Percentiles rank a stretch among this genome's conserved stretches.
These are phyloP conservation scores for Saturnispora galanensis DNA, from an alignment of 805 yeast genomes.

Conservation along the genomic window DNA sequence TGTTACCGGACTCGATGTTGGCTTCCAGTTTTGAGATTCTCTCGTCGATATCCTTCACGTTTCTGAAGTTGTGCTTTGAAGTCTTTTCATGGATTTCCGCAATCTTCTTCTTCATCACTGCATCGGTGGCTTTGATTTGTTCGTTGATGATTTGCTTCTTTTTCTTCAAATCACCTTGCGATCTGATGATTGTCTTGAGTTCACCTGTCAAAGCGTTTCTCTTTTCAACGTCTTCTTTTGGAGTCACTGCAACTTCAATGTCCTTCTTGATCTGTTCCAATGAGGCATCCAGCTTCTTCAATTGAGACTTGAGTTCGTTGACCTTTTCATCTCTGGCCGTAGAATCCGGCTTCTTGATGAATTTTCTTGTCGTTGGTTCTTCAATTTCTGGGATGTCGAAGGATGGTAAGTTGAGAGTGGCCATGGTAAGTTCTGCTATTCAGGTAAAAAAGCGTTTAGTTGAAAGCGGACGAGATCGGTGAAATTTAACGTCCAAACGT, in stretches of 20 bases:
- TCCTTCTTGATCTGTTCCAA: conserved; percentile 44
- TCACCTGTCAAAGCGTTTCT: conserved; percentile 38
- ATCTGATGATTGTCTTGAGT: conserved; percentile 35
- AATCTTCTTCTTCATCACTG: conserved; percentile 61
- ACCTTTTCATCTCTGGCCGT: conserved; percentile 50
- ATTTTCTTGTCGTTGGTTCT: conserved; percentile 32
- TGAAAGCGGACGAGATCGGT: background rate
- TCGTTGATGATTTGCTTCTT: conserved; percentile 34
- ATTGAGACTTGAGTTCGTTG: conserved; percentile 45
- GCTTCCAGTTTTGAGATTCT: conserved; percentile 60
- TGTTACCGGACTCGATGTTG: conserved; percentile 63
- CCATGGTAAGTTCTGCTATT: conserved; percentile 2
- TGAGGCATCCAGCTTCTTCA: conserved; percentile 51
- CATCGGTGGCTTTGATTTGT: conserved; percentile 64
- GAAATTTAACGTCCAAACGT: conserved; percentile 2
- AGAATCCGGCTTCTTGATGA: conserved; percentile 69
- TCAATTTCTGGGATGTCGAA: conserved; percentile 15
- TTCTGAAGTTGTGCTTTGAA: conserved; percentile 60
- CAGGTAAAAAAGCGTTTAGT: background rate
- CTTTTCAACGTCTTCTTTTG: conserved; percentile 42
- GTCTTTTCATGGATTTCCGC: conserved; percentile 63
- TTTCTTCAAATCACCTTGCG: conserved; percentile 26
- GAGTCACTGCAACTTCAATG: conserved; percentile 42
- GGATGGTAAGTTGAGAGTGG: conserved; percentile 6
- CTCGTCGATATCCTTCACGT: conserved; percentile 57